Evolutionary conservation across 2,329 filamentous ascomycete species (phyloP), one percentile per base, ranked within the genome.

Genomic region (Aspergillus tamarii): DNA sequence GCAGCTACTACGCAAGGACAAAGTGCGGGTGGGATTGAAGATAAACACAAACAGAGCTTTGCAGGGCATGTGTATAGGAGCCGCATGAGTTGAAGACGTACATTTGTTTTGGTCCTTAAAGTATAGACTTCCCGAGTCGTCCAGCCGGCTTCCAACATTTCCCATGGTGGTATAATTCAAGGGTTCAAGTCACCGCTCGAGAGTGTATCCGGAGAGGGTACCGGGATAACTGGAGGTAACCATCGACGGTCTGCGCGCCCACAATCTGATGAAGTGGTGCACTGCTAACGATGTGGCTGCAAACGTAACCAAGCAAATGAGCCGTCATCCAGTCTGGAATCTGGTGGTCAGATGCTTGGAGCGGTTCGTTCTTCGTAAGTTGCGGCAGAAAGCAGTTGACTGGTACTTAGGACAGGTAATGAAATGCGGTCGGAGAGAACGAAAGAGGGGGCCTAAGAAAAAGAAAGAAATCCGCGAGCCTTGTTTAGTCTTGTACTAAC

Each of bases 101-200:
- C 95, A 88, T 85, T 93, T 89, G 78, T 88, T 92, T 84, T 97
- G 95, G 78, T 99, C 95, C 82, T 91, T 91, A 76, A 98, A 84
- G 78, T 91, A 96, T 77, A 98, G 83, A 73, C 88, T 86, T 77
- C 89, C 91, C 74, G 76, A 75, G 67, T 97, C 94, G 73, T 96
- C 94, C 74, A 90, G 89, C 80, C 89, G 91, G 84, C 94, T 97
- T 79, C 88, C 90, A 80, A 97, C 89, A 83, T 91, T 93, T 76
- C 95, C 95, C 95, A 99, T 99, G 78, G 81, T 86, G 82, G 78
- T 72, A 64, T 61, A 53, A 56, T 61, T 63, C 61, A 62, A 69
- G 23, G 52, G 66, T 67, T 73, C 63, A 71, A 65, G 66, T 73
- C 66, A 72, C 70, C 68, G 70, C 69, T 69, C 66, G 69, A 70